Base-by-base conservation (phyloP, 345 rosid species). In the Moricandia arvensis region DNA sequence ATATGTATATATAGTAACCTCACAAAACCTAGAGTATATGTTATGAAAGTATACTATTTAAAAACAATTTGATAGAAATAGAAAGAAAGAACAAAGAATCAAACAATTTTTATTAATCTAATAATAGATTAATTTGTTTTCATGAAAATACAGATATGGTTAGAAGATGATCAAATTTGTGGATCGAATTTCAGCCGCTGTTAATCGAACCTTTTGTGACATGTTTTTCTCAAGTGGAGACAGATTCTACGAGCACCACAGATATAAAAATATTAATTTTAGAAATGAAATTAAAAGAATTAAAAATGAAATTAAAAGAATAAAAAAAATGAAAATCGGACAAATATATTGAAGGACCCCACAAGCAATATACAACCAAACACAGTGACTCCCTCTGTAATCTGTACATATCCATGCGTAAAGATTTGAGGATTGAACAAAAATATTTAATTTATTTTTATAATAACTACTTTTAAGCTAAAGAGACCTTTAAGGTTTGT, bases 321-420 rank as follows among this genome's bases (percentile, higher is more conserved):
- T n/a, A n/a, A n/a, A 43, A 33, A 49, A 9, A 65, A 15, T 49
- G 17, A 80, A 81, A 85, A 65, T 74, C 72, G 11, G 30, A 55
- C 30, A 55, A 63, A 69, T 54, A 69, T 69, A 76, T 30, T 55
- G 45, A 13, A 0, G 63, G 62, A 13, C 9, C 76, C 80, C 68
- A 71, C 68, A 59, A 58, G 67, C 72, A 77, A 66, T 59, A 71
- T 71, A 65, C 76, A 8, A 47, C 72, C 80, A 71, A 77, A 69
- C 47, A 69, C 62, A 77, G 34, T 60, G 67, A 34, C 72, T 66
- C 61, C 9, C 16, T 75, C 38, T 64, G 47, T 18, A 41, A 21
- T 67, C 21, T 62, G 71, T 70, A 55, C 80, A 70, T 76, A 76
- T 76, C 80, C 72, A 76, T 70, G 38, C 69, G 38, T 70, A 38